Percentiles rank a stretch among this genome's conserved stretches.
These are phyloP conservation scores for Dendrostoma leiphaemia DNA, from an alignment of 2,329 filamentous ascomycete species.

Conservation along the genomic window DNA sequence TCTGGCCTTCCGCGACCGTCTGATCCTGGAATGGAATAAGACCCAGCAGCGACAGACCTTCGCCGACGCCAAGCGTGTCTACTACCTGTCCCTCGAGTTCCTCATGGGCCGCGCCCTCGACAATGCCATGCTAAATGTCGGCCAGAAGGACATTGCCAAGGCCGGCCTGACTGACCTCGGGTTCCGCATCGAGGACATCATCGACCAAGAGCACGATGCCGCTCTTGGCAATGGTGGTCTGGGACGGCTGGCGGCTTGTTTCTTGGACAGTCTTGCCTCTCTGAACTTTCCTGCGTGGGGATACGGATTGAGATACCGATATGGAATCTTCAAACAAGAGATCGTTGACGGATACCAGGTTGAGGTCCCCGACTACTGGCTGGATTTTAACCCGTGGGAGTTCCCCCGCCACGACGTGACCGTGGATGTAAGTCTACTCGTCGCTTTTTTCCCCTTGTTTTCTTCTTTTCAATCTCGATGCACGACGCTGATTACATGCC, in stretches of 20 bases:
- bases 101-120: conserved; percentile 95
- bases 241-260: conserved; percentile 91
- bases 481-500: not conserved
- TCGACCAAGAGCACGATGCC: conserved; percentile 92
- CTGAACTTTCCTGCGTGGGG: conserved; percentile 97
- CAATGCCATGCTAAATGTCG: conserved; percentile 97
- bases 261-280: conserved; percentile 92
- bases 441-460: not conserved
- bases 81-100: conserved; percentile 97
- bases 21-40: conserved; percentile 96
- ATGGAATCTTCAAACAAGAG: conserved; percentile 99
- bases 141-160: conserved; percentile 79
- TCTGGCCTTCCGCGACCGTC: conserved; percentile 85
- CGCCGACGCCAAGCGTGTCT: conserved; percentile 86
- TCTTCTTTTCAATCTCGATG: not conserved
- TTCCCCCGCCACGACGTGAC: conserved; percentile 94
- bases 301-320: conserved; percentile 91
- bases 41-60: conserved; percentile 96
- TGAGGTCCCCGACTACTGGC: conserved; percentile 97
- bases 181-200: conserved; percentile 95
- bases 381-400: conserved; percentile 97
- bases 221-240: conserved; percentile 95
- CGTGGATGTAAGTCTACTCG: conserved; percentile 67
- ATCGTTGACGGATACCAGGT: conserved; percentile 98
- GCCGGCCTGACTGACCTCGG: conserved; percentile 85